Evolutionary conservation across 352 stramenopile genomes (phyloP).

Genomic region (Phytophthora palmivora): DNA sequence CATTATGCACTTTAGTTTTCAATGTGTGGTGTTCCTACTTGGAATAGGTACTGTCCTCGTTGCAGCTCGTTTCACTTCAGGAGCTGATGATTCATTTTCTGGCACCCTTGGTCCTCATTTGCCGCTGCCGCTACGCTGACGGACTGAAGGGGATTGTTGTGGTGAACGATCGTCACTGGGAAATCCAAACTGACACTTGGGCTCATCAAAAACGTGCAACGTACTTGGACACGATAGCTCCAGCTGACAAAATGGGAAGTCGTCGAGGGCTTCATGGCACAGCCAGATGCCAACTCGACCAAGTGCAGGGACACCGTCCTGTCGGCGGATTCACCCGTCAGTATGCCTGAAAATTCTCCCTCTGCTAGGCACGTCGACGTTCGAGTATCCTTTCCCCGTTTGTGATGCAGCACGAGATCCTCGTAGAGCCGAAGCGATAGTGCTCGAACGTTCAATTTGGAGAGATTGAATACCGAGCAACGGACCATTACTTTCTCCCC

Average conservation of each 20-base stretch:
- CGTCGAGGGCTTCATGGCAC: slow-evolving; percentile 13
- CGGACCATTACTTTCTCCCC: slow-evolving; percentile 24
- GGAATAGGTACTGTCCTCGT: not conserved
- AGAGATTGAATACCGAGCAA: slow-evolving; percentile 28
- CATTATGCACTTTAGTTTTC: not conserved
- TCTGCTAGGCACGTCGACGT: slow-evolving; percentile 16
- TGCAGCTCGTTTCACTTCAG: slow-evolving; percentile 3
- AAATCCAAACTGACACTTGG: slow-evolving; percentile 19
- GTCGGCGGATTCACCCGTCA: slow-evolving; percentile 13
- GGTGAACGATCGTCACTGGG: slow-evolving; percentile 13
- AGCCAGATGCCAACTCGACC: slow-evolving; percentile 18
- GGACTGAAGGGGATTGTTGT: slow-evolving; percentile 9
- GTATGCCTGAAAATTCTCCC: slow-evolving; percentile 18
- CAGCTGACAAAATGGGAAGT: slow-evolving; percentile 15
- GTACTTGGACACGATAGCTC: slow-evolving; percentile 17
- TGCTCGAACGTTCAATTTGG: slow-evolving; percentile 24
- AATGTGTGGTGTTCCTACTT: no score
- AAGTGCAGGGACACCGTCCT: slow-evolving; percentile 24
- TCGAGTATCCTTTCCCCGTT: slow-evolving; percentile 7
- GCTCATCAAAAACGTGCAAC: slow-evolving; percentile 21
- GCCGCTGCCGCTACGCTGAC: not conserved
- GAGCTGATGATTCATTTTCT: not conserved
- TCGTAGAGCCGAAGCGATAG: slow-evolving; percentile 28
- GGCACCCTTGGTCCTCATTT: not conserved
- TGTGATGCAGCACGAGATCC: slow-evolving; percentile 22